These are phyloP conservation scores for Solanum lignicaule DNA, from an alignment of 257 asterid species.

Conservation along the genomic window DNA sequence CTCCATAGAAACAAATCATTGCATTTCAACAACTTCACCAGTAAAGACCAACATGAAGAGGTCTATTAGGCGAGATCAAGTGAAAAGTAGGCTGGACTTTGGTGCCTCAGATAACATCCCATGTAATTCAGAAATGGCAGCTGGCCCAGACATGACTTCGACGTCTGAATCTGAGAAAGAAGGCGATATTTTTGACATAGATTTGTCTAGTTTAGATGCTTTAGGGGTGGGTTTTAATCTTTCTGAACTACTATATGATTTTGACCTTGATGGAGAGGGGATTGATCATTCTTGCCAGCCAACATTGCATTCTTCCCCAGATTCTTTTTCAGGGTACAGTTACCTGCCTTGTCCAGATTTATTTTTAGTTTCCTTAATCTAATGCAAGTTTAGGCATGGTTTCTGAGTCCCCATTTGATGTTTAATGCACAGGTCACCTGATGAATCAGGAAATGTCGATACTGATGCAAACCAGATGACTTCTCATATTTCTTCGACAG, in stretches of 20 bases:
- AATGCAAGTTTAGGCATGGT: not conserved
- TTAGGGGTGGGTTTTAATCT: slow-evolving; percentile 35
- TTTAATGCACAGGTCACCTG: slow-evolving; percentile 44
- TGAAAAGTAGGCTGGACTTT: slow-evolving; percentile 79
- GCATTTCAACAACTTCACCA: slow-evolving; percentile 62
- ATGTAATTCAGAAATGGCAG: slow-evolving; percentile 27
- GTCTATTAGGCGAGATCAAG: slow-evolving; percentile 51
- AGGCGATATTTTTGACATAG: slow-evolving; percentile 56
- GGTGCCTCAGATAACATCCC: slow-evolving; percentile 45
- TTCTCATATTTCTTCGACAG: slow-evolving; percentile 40
- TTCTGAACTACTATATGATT: slow-evolving; percentile 29
- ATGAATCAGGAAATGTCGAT: slow-evolving; percentile 21
- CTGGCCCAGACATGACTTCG: slow-evolving; percentile 30
- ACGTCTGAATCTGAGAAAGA: slow-evolving; percentile 62
- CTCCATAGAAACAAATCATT: slow-evolving; percentile 65
- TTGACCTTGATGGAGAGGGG: slow-evolving; percentile 26
- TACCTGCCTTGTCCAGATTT: not conserved
- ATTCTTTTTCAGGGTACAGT: slow-evolving; percentile 24
- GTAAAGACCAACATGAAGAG: slow-evolving; percentile 38
- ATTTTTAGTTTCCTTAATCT: not conserved
- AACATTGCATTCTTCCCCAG: slow-evolving; percentile 23
- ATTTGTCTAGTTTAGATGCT: slow-evolving; percentile 57
- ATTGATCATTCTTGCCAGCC: slow-evolving; percentile 13
- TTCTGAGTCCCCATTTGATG: not conserved
- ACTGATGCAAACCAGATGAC: slow-evolving; percentile 25